Evolutionary conservation across 2,329 filamentous ascomycete genomes (phyloP).

Genomic region (Zymoseptoria ardabiliae): DNA sequence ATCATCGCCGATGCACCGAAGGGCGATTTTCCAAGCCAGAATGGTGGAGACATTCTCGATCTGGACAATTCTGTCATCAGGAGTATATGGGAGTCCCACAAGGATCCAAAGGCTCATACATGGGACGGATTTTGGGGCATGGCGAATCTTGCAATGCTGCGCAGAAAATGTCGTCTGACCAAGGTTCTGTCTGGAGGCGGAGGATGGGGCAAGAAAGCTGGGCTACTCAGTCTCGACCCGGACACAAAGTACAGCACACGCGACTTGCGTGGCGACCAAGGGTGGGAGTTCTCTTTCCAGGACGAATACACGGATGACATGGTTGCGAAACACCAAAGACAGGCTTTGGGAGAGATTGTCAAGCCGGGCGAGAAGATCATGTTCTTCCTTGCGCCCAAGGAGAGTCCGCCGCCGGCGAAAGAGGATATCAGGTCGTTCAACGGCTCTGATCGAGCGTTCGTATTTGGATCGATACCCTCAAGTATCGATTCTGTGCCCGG

Average conservation of each 20-base stretch:
- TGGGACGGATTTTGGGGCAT: neutral
- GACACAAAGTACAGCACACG: slow-evolving; percentile 48
- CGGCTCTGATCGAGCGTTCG: slow-evolving; percentile 2
- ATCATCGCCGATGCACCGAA: slow-evolving; percentile 44
- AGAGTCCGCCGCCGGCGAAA: slow-evolving; percentile 6
- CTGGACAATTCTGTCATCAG: neutral
- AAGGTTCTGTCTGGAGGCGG: slow-evolving; percentile 68
- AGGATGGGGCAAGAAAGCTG: slow-evolving; percentile 76
- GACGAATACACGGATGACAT: slow-evolving; percentile 28
- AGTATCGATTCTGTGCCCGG: slow-evolving; percentile 32
- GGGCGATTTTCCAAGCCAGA: neutral
- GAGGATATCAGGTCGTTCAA: neutral
- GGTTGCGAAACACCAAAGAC: slow-evolving; percentile 27
- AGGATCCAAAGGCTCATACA: neutral
- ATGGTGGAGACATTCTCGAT: neutral
- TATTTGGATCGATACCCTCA: slow-evolving; percentile 39
- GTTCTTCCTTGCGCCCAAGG: slow-evolving; percentile 49
- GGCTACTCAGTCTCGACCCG: slow-evolving; percentile 70
- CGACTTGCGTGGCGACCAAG: slow-evolving; percentile 49
- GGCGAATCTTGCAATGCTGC: slow-evolving; percentile 5
- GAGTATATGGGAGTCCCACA: neutral
- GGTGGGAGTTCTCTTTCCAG: slow-evolving; percentile 43
- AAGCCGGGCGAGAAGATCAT: slow-evolving; percentile 58
- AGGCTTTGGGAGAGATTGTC: slow-evolving; percentile 49
- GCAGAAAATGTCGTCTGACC: slow-evolving; percentile 35